phyloP scores from a whole-genome alignment of 163 green algal species.

The Volvox carteri region DNA sequence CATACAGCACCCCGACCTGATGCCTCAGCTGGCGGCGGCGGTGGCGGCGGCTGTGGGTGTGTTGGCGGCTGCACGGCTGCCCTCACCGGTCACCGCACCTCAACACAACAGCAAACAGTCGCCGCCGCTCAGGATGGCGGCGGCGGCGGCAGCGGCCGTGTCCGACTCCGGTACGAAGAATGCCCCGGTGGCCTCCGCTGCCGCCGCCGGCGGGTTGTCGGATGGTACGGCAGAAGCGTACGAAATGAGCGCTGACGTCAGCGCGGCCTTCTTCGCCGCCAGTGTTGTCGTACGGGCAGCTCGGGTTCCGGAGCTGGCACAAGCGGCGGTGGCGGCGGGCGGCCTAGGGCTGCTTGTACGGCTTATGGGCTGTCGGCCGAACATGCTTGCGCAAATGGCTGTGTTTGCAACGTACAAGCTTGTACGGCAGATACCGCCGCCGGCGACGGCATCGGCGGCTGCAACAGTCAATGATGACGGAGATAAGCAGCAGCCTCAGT shows the following conservation, averaged over 20 bases:
- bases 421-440: constrained; percentile 8
- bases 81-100: neutral
- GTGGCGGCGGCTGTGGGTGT: constrained; percentile 15
- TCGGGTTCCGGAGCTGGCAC: neutral
- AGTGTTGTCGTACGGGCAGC: constrained; percentile 12
- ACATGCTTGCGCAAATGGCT: constrained; percentile 53
- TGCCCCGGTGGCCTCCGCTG: too few species aligned
- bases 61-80: neutral
- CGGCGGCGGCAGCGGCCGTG: neutral
- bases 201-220: neutral
- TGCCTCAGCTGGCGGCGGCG: neutral
- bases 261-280: constrained; percentile 10
- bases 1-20: neutral
- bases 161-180: too few species aligned
- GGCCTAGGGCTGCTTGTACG: constrained; percentile 6
- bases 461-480: neutral
- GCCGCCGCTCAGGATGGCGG: neutral
- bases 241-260: constrained; percentile 10
- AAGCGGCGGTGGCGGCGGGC: constrained; percentile 35
- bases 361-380: constrained; percentile 17
- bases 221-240: constrained; percentile 1
- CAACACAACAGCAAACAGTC: neutral
- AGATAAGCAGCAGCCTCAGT: neutral
- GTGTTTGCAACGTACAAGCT: constrained; percentile 63
- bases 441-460: neutral